These are phyloP conservation scores for Deinandra increscens DNA, from an alignment of 129 eudicot genomes.

Conservation along the genomic window DNA sequence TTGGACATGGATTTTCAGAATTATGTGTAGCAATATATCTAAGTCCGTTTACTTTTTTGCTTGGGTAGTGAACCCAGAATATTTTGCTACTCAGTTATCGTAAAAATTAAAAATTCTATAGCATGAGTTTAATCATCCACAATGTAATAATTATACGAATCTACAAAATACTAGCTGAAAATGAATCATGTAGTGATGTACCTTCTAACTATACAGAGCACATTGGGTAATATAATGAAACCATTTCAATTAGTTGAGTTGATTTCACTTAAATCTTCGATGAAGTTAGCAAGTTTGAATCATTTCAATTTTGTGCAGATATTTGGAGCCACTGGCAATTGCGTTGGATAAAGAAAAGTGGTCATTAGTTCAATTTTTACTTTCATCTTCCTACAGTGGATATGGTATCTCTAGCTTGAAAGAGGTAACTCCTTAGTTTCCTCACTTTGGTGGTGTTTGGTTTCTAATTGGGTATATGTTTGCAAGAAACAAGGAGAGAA, in stretches of 20 bases:
- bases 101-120: neutral
- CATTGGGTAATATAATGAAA: no score
- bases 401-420: slow-evolving; percentile 92
- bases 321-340: slow-evolving; percentile 87
- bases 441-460: slow-evolving; percentile 1
- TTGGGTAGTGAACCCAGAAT: neutral
- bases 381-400: slow-evolving; percentile 90
- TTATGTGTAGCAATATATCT: neutral
- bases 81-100: neutral
- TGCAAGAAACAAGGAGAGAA: neutral
- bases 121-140: neutral
- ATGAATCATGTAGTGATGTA: no score
- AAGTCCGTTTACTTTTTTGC: neutral
- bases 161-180: no score
- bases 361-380: slow-evolving; percentile 84
- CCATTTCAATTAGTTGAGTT: neutral
- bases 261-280: slow-evolving; percentile 13
- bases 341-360: slow-evolving; percentile 95
- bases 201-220: no score
- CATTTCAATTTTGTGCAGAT: slow-evolving; percentile 39
- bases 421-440: slow-evolving; percentile 51
- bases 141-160: no score
- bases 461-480: neutral
- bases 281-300: slow-evolving; percentile 28
- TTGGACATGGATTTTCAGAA: neutral